Evolutionary conservation across 768 basidiomycete species (phyloP), one percentile per base, ranked within the genome.

Genomic region (Podaxis sp.): DNA sequence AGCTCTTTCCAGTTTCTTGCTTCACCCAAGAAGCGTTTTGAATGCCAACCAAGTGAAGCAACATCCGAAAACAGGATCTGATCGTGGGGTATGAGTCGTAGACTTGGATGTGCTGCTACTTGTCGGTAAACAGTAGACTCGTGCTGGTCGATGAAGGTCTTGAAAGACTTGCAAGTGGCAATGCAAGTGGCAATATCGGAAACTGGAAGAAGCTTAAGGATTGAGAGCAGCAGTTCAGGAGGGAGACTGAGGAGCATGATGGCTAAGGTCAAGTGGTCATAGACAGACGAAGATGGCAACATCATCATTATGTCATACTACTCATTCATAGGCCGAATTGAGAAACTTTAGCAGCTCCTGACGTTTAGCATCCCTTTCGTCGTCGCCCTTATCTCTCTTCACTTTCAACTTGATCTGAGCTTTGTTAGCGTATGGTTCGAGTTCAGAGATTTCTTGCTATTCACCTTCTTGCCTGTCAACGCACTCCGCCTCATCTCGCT

Each of bases 401-500:
- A 87, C 82, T 70, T 85, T 87, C 46, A 87, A 70, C 69, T 87
- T 87, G 53, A 87, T 87, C 86, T 87, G 62, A 19, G 33, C 26
- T 15, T 52, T 49, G 42, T 66, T 39, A 55, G 17, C 26, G 42
- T 17, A 61, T 36, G 5, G 26, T 11, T 3, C 9, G 12, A 51
- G 26, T 24, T 24, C 9, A 40, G 15, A 17, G 24, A 33, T 33
- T 33, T 22, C n/a, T 17, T 39, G 7, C 0, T 3, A 33, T 62
- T 46, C 2, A 83, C 85, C 83, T 85, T 87, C 68, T 87, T 87
- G 0, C 86, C 86, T 2, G 86, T 88, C 64, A 87, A 66, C 30
- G 85, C 74, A 66, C 86, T 87, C 22, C 85, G 82, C 80, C 63
- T 76, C 75, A 42, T 77, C 76, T 72, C 79, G 30, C 75, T 73